These are phyloP conservation scores for Debaryomyces udenii DNA, from an alignment of 1,139 yeast genomes.

Conservation along the genomic window DNA sequence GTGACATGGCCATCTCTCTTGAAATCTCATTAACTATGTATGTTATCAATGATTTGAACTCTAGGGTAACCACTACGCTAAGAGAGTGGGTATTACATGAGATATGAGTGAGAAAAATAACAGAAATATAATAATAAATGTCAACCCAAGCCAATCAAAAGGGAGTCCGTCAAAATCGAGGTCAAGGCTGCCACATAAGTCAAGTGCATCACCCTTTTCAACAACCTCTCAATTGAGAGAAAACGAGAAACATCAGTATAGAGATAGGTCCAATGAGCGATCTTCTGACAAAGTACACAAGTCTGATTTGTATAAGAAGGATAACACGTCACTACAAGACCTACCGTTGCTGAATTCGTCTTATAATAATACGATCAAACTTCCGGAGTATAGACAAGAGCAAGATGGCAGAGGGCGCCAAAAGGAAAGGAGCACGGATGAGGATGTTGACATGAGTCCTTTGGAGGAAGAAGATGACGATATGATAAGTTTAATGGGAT, in stretches of 20 bases:
- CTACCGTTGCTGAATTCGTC: constrained; percentile 20
- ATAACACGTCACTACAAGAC: constrained; percentile 19
- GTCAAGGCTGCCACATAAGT: constrained; percentile 26
- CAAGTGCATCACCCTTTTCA: constrained; percentile 1
- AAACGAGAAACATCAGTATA: constrained; percentile 6
- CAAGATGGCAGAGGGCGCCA: constrained; percentile 31
- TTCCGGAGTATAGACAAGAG: constrained; percentile 14
- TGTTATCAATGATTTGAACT: background rate
- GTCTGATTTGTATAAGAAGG: constrained; percentile 20
- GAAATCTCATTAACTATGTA: background rate
- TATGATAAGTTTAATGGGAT: constrained; percentile 62
- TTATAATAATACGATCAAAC: constrained; percentile 8
- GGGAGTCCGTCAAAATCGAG: constrained; percentile 20
- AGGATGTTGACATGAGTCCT: background rate
- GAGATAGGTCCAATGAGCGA: constrained; percentile 16
- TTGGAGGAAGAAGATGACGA: constrained; percentile 21
- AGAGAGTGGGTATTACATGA: too few relatives aligned
- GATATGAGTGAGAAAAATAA: background rate
- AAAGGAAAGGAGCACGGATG: constrained; percentile 21
- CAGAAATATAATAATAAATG: constrained; percentile 8
- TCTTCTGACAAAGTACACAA: constrained; percentile 20
- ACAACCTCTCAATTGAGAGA: constrained; percentile 1
- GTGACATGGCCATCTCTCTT: constrained; percentile 6
- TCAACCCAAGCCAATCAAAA: background rate
- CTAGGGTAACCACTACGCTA: too few relatives aligned